phyloP scores from a whole-genome alignment of 768 basidiomycete species.

The Leucogyrophana mollusca region DNA sequence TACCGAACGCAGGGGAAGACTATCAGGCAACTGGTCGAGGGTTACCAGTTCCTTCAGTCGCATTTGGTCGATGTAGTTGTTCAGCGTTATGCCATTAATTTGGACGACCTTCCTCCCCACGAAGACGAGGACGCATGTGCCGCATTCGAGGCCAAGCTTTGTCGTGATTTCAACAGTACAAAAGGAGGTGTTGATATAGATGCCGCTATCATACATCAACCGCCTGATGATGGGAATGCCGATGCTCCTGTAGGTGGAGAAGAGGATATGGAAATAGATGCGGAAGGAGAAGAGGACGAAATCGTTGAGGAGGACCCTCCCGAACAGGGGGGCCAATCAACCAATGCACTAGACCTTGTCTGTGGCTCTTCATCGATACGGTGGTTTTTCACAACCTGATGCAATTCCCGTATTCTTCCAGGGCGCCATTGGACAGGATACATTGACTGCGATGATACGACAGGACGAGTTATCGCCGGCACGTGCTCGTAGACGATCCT shows the following conservation, averaged over 20 bases:
- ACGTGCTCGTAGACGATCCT: conserved; percentile 56
- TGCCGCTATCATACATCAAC: conserved; percentile 13
- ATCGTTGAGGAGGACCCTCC: background rate
- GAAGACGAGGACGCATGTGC: conserved; percentile 47
- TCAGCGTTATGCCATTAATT: conserved; percentile 46
- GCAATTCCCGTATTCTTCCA: conserved; percentile 22
- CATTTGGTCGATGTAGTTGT: conserved; percentile 45
- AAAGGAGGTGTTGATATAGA: conserved; percentile 21
- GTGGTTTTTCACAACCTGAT: conserved; percentile 6
- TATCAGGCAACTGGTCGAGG: conserved; percentile 54
- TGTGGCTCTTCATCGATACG: conserved; percentile 10
- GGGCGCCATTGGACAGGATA: conserved; percentile 74
- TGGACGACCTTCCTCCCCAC: conserved; percentile 56
- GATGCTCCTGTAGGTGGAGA: background rate
- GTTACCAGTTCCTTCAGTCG: conserved; percentile 40
- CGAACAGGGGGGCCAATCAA: conserved; percentile 10
- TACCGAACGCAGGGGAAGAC: conserved; percentile 54
- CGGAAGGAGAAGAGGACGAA: conserved; percentile 1
- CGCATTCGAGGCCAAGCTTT: conserved; percentile 49
- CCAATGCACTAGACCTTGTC: conserved; percentile 1
- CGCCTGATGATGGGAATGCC: conserved; percentile 2
- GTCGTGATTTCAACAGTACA: conserved; percentile 45
- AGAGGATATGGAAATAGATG: conserved; percentile 8
- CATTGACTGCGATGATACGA: conserved; percentile 69
- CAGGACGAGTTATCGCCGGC: conserved; percentile 66